Evolutionary conservation across 768 basidiomycete species (phyloP).

Genomic region (Naematelia aurantialba): DNA sequence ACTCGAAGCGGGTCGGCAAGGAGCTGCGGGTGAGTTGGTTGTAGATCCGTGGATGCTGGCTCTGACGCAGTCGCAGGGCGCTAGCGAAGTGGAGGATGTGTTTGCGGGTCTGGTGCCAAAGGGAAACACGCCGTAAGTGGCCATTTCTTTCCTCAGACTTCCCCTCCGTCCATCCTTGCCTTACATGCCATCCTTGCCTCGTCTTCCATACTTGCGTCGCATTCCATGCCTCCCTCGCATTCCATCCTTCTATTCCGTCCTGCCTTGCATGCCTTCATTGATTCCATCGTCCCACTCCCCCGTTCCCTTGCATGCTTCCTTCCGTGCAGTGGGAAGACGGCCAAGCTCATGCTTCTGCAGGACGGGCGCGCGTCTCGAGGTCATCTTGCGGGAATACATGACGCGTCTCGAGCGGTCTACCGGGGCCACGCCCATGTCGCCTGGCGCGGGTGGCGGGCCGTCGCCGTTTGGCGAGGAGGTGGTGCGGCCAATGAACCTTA

Average conservation of each 20-base stretch:
- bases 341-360: constrained; percentile 12
- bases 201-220: too few species aligned
- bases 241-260: too few species aligned
- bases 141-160: background rate
- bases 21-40: constrained; percentile 31
- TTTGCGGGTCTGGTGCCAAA: constrained; percentile 40
- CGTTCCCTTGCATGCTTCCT: too few species aligned
- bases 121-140: constrained; percentile 44
- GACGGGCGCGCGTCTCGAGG: constrained; percentile 36
- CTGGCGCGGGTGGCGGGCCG: background rate
- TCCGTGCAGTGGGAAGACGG: too few species aligned
- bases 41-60: too few species aligned
- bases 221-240: too few species aligned
- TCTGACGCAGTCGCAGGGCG: constrained; percentile 8
- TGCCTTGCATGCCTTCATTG: too few species aligned
- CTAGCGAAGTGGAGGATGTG: constrained; percentile 42
- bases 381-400: constrained; percentile 44
- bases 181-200: too few species aligned
- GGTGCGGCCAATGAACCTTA: constrained; percentile 46
- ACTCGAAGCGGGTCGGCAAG: constrained; percentile 39
- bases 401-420: constrained; percentile 28
- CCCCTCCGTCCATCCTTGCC: too few species aligned
- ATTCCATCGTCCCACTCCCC: too few species aligned
- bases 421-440: constrained; percentile 3
- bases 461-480: constrained; percentile 2